Conservation (phyloP, 148 eudicot species). For the Suaeda aralocaspica region DNA sequence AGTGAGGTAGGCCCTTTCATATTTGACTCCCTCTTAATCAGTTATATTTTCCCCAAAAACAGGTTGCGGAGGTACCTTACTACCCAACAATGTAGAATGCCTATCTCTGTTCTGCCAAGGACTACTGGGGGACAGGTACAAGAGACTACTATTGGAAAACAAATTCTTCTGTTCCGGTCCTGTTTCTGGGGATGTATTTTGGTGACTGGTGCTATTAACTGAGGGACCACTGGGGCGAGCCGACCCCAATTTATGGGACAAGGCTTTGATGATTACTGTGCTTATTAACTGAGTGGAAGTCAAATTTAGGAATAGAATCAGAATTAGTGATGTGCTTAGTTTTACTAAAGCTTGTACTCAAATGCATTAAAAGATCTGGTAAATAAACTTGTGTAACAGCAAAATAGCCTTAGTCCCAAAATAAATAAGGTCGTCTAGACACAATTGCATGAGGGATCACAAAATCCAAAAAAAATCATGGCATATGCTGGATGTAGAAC, state of each 20-base stretch:
- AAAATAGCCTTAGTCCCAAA: neutral
- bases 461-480: too few species aligned
- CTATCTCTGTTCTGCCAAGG: slow-evolving; percentile 85
- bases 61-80: slow-evolving; percentile 95
- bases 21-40: neutral
- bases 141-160: neutral
- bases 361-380: neutral
- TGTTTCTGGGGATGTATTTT: neutral
- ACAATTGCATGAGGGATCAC: too few species aligned
- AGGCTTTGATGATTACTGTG: too few species aligned
- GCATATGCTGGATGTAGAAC: too few species aligned
- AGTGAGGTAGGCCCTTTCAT: neutral
- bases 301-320: neutral
- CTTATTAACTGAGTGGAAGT: neutral
- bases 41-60: slow-evolving; percentile 5
- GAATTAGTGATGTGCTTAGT: neutral
- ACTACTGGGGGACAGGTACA: slow-evolving; percentile 98
- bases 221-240: too few species aligned
- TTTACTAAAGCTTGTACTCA: neutral
- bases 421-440: too few species aligned
- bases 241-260: too few species aligned
- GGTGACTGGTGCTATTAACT: neutral
- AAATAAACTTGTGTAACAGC: too few species aligned
- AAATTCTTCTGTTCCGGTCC: too few species aligned
- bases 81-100: slow-evolving; percentile 87